Conservation (phyloP, 495 filamentous ascomycete genomes). For the Trichoderma parareesei region DNA sequence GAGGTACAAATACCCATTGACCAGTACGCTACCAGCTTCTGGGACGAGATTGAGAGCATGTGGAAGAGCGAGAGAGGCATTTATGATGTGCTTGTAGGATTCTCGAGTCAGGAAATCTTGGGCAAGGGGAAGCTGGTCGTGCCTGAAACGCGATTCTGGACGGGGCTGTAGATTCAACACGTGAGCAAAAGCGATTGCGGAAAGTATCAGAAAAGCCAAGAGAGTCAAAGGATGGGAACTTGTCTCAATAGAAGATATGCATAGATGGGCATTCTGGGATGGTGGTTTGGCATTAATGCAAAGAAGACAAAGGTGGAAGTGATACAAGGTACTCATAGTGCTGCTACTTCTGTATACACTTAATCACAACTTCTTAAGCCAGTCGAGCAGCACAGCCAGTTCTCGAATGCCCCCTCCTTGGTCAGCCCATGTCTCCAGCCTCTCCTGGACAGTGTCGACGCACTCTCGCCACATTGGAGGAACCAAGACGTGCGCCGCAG, state of each 20-base stretch:
- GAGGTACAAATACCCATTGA: slow-evolving; percentile 57
- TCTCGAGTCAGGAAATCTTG: slow-evolving; percentile 22
- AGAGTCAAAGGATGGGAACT: too few species aligned
- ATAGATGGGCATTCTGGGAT: neutral
- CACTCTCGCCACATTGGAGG: slow-evolving; percentile 8
- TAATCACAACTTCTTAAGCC: neutral
- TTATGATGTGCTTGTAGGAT: slow-evolving; percentile 59
- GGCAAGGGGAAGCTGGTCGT: neutral
- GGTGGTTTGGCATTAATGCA: too few species aligned
- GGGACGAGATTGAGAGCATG: slow-evolving; percentile 56
- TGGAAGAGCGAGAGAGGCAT: slow-evolving; percentile 75
- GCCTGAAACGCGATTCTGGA: neutral
- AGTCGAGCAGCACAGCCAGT: neutral
- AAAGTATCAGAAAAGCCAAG: too few species aligned
- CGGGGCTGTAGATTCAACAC: neutral
- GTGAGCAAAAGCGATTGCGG: too few species aligned
- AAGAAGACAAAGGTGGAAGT: too few species aligned
- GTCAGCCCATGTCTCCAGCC: slow-evolving; percentile 10
- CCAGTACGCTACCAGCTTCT: slow-evolving; percentile 75
- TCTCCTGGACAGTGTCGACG: neutral
- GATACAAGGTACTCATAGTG: too few species aligned
- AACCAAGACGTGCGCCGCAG: slow-evolving; percentile 8
- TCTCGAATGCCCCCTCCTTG: slow-evolving; percentile 6
- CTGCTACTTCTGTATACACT: neutral
- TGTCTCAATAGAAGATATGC: neutral